Evolutionary conservation across 257 asterid species (phyloP).

Genomic region (Striga asiatica): DNA sequence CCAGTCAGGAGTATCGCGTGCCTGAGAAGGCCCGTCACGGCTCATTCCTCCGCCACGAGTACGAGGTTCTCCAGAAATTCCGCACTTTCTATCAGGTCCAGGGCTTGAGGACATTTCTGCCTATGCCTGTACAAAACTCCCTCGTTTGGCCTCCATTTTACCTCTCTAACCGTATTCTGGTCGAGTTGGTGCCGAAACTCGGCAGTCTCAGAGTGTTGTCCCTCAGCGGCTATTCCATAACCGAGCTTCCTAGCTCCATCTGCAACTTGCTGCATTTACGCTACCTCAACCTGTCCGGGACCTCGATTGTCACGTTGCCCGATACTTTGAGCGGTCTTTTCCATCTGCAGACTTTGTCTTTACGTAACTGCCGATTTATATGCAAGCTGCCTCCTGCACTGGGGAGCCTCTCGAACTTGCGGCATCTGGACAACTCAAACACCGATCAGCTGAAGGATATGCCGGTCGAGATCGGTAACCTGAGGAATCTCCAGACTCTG

Average conservation of each 20-base stretch:
- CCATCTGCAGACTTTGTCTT: slow-evolving; percentile 25
- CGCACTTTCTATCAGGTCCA: not conserved
- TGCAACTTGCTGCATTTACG: slow-evolving; percentile 22
- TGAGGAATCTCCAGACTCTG: slow-evolving; percentile 26
- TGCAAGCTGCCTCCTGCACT: slow-evolving; percentile 23
- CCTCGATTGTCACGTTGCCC: slow-evolving; percentile 22
- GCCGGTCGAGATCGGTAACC: slow-evolving; percentile 25
- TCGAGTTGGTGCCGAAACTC: slow-evolving; percentile 22
- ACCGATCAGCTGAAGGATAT: slow-evolving; percentile 32
- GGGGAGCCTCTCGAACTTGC: slow-evolving; percentile 29
- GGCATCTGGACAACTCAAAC: slow-evolving; percentile 31
- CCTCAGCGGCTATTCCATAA: slow-evolving; percentile 23
- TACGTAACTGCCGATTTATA: slow-evolving; percentile 34
- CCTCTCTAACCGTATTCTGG: slow-evolving; percentile 16
- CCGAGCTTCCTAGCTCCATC: slow-evolving; percentile 21
- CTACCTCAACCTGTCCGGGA: slow-evolving; percentile 26
- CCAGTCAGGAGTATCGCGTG: not conserved
- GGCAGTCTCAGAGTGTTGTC: slow-evolving; percentile 22
- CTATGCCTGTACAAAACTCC: slow-evolving; percentile 27
- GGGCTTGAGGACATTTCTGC: slow-evolving; percentile 30
- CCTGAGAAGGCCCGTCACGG: slow-evolving; percentile 16
- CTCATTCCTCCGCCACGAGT: slow-evolving; percentile 17
- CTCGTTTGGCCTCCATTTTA: slow-evolving; percentile 28
- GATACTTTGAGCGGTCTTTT: slow-evolving; percentile 15
- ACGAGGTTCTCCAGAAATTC: slow-evolving; percentile 17